Conservation (phyloP, 306 rosid genomes). For the Aeschynomene evenia region DNA sequence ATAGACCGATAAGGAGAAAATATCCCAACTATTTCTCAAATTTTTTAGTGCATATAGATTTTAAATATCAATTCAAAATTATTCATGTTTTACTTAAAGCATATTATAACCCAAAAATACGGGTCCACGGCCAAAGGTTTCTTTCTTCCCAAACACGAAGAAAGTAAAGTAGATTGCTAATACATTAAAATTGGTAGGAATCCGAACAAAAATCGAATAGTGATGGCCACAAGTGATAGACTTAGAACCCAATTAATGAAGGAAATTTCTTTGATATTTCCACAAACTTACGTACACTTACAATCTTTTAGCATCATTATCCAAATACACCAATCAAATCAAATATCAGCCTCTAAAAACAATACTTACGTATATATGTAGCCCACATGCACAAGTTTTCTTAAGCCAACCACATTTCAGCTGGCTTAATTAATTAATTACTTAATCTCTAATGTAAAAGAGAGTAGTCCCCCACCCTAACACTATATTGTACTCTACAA, state of each 20-base stretch:
- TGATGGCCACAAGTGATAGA: not conserved
- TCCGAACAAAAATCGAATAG: not conserved
- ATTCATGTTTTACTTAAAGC: not conserved
- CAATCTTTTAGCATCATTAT: not conserved
- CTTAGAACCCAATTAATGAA: not conserved
- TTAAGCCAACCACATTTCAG: conserved; percentile 10
- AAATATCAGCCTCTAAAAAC: not conserved
- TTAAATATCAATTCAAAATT: not conserved
- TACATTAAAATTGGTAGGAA: too few relatives aligned
- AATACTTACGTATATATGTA: not conserved
- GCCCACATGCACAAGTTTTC: not conserved
- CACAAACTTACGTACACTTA: not conserved
- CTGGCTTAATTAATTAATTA: conserved; percentile 26
- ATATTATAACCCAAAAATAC: not conserved
- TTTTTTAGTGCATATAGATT: not conserved
- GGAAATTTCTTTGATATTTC: not conserved
- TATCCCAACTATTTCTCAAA: too few relatives aligned
- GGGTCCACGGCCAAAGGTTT: not conserved
- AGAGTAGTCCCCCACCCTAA: conserved; percentile 20
- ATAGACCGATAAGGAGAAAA: too few relatives aligned
- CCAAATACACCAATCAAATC: not conserved
- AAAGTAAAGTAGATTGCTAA: too few relatives aligned
- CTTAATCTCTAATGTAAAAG: not conserved
- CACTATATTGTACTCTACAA: not conserved
- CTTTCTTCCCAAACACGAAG: not conserved